Percentiles rank a stretch among this genome's conserved stretches.
These are phyloP conservation scores for Sarcomyxa edulis DNA, from an alignment of 768 basidiomycete genomes.

Conservation along the genomic window DNA sequence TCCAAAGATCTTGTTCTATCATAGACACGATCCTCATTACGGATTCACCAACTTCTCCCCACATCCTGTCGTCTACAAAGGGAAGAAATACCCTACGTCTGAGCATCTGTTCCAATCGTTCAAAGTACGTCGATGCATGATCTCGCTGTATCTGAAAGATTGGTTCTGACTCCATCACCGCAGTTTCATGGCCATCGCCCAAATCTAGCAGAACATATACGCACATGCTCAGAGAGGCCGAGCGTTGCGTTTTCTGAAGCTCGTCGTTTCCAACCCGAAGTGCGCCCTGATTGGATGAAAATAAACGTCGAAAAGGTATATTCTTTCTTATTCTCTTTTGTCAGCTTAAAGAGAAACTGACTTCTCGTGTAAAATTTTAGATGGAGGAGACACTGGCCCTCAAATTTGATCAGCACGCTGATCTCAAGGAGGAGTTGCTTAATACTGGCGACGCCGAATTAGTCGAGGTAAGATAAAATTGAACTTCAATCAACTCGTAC, in stretches of 20 bases:
- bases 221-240: slow-evolving; percentile 57
- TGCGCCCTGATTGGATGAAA: slow-evolving; percentile 62
- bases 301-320: slow-evolving; percentile 62
- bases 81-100: slow-evolving; percentile 66
- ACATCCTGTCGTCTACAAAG: slow-evolving; percentile 56
- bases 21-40: slow-evolving; percentile 59
- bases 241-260: slow-evolving; percentile 65
- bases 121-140: slow-evolving; percentile 38
- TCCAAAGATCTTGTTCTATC: slow-evolving; percentile 49
- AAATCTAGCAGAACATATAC: slow-evolving; percentile 62
- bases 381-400: slow-evolving; percentile 62
- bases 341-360: neutral
- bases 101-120: slow-evolving; percentile 77
- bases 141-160: neutral
- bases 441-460: slow-evolving; percentile 63
- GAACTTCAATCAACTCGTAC: slow-evolving; percentile 1
- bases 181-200: slow-evolving; percentile 60
- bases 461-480: slow-evolving; percentile 46
- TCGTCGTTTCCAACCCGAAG: slow-evolving; percentile 55
- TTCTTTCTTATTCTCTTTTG: slow-evolving; percentile 2
- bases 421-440: slow-evolving; percentile 54
- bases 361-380: slow-evolving; percentile 25
- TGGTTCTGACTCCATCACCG: neutral
- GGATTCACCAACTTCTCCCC: slow-evolving; percentile 73
- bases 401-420: slow-evolving; percentile 69